Evolutionary conservation across 2,329 filamentous ascomycete genomes (phyloP), one percentile per base, ranked within the genome.

Genomic region (Cyphellophora attinorum): DNA sequence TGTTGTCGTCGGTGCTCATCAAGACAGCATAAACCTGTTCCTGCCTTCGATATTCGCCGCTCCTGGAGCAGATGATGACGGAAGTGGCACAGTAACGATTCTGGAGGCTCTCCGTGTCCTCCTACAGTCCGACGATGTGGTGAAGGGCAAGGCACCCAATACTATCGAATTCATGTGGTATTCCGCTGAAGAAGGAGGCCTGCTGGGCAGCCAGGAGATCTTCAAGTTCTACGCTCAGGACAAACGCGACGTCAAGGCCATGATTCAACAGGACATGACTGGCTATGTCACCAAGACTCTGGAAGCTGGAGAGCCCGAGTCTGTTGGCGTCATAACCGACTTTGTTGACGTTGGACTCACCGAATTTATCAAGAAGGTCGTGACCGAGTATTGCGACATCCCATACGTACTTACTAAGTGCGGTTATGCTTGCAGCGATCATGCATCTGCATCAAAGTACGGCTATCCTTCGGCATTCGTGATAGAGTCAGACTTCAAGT

Each of bases 241-340:
- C 14, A 70, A 72, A 19, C 74, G 79, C 16, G 77, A 89, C 46
- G 72, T 96, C 58, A 93, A 89, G 64, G 89, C 89, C 19, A 96
- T 96, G 91, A 74, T 96, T 35, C 89, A 96, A 65, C 89, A 96
- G 61, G 89, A 96, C 60, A 96, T 96, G 89, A 93, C 85, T 2
- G 89, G 89, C 12, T 95, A 81, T 56, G 73, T 86, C 4, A 76
- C 88, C 56, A 79, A 79, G 51, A 93, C 86, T 0, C 63, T 91
- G 13, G 82, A 91, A 46, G 80, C 84, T 3, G 86, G 86, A 39
- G 70, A 84, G 58, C 72, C 77, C 4, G 89, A 95, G 67, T 81
- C 78, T 29, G 83, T 96, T 3, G 89, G 89, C 28, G 84, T 96
- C 33, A 93, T 96, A 51, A 86, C 83, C 4, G 89, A 96, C 60